Percentiles rank a stretch among this genome's conserved stretches.
phyloP scores from a whole-genome alignment of 306 rosid genomes.

The Rubus parviflorus region DNA sequence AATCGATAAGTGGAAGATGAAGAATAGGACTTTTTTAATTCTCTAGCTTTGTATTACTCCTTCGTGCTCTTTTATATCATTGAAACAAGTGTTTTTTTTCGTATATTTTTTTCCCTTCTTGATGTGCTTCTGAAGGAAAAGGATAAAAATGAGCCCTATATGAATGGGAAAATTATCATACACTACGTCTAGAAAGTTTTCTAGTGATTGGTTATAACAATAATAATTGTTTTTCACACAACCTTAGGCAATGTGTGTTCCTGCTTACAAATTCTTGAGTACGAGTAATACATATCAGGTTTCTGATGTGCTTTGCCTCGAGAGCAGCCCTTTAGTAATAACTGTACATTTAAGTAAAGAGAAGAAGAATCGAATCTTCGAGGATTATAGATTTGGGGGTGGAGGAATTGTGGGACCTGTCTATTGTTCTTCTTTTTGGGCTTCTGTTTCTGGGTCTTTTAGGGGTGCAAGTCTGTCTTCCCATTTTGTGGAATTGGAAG shows the following conservation, averaged over 20 bases:
- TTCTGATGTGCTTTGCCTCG: background rate
- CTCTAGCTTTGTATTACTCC: background rate
- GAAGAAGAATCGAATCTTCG: background rate
- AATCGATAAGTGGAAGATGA: slow-evolving; percentile 4
- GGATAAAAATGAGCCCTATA: background rate
- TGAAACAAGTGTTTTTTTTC: background rate
- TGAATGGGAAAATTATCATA: background rate
- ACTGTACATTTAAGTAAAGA: background rate
- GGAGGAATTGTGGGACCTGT: background rate
- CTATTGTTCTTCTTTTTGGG: background rate
- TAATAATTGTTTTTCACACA: background rate
- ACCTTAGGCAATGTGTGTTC: background rate
- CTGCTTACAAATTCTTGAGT: background rate
- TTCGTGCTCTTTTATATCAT: background rate
- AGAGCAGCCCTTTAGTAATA: background rate
- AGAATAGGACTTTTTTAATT: background rate
- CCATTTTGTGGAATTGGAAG: background rate
- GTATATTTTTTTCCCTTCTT: background rate
- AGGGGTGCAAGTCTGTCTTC: background rate
- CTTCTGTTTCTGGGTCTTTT: background rate
- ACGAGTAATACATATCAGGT: background rate
- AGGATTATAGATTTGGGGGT: background rate
- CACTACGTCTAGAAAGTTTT: background rate
- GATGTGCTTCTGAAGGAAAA: background rate
- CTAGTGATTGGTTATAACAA: background rate